A percentile compares a stretch with the other conserved stretches of the same genome.
phyloP scores from a whole-genome alignment of 2,329 filamentous ascomycete genomes.

The Colletotrichum incanum region DNA sequence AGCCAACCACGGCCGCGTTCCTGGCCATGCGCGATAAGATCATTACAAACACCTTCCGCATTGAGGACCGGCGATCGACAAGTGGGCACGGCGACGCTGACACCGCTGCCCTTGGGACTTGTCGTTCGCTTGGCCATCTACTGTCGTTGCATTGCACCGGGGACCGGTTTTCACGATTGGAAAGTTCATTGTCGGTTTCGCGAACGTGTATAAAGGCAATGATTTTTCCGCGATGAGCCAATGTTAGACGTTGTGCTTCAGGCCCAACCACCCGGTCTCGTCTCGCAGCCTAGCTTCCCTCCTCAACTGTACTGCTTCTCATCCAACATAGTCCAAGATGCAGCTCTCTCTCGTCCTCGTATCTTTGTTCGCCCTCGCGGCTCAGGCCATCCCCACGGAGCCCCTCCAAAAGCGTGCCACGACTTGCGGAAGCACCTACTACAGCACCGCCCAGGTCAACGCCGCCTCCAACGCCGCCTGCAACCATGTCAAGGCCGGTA shows the following conservation, averaged over 20 bases:
- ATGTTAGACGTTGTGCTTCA: neutral
- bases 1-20: conserved; percentile 40
- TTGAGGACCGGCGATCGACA: conserved; percentile 34
- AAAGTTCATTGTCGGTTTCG: neutral
- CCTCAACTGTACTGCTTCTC: neutral
- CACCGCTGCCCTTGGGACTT: conserved; percentile 9
- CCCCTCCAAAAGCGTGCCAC: conserved; percentile 53
- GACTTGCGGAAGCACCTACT: conserved; percentile 69
- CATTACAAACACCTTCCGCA: conserved; percentile 34
- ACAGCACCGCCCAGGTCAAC: conserved; percentile 65
- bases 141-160: conserved; percentile 11
- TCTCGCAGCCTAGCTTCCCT: neutral
- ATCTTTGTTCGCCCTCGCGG: conserved; percentile 39
- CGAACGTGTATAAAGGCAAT: conserved; percentile 19
- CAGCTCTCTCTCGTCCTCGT: conserved; percentile 42
- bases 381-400: conserved; percentile 34
- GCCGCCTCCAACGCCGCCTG: conserved; percentile 68
- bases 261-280: conserved; percentile 13
- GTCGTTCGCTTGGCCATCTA: conserved; percentile 1
- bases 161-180: neutral
- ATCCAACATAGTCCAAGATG: conserved; percentile 25
- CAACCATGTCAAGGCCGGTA: conserved; percentile 61
- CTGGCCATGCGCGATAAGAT: conserved; percentile 43
- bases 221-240: neutral
- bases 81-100: conserved; percentile 17